Evolutionary conservation across 1,139 yeast species (phyloP), one percentile per base, ranked within the genome.

Genomic region (Hemisphaericaspora subhashii): DNA sequence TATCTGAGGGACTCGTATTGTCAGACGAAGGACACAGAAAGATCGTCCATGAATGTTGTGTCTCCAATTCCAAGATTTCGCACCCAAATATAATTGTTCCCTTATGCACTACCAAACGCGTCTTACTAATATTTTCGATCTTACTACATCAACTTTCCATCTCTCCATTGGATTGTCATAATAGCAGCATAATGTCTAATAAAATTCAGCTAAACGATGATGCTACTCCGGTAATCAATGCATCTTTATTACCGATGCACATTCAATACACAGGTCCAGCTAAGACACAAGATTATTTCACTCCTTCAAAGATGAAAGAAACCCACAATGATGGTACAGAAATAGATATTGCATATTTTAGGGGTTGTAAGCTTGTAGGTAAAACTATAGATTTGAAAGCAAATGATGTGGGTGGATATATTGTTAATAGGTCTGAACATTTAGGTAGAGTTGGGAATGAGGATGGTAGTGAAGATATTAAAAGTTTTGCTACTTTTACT

Each of bases 361-460:
- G 77, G 51, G 77, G 77, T 1, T 60, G 69, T 43, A 63, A 61
- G 41, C 50, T 71, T 13, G 54, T 65, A 4, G 75, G 74, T 0
- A 55, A 53, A 28, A 40, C 48, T 4, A 35, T 61, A 1, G 51
- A 52, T 7, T 50, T 68, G 11, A 40, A 50, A 0, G 6, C 35
- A 7, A 37, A 44, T 9, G 33, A 52, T 15, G 51, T 60, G 36
- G 49, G 46, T 1, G 75, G 74, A 0, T 66, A 59, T 42, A 40
- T 69, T 3, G 41, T 67, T 16, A 59, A 60, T 34, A 54, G 58
- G 35, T 51, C 62, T 2, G 75, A 69, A 39, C 45, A 53, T n/a
- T 46, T 67, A 31, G 57, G 47, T 2, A 51, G 53, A 6, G 37
- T 32, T 13, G 45, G 40, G 7, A 43, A 37, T 0, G 53, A 47